Evolutionary conservation across 169 alveolate genomes (phyloP).

Genomic region (Eimeria sp.): DNA sequence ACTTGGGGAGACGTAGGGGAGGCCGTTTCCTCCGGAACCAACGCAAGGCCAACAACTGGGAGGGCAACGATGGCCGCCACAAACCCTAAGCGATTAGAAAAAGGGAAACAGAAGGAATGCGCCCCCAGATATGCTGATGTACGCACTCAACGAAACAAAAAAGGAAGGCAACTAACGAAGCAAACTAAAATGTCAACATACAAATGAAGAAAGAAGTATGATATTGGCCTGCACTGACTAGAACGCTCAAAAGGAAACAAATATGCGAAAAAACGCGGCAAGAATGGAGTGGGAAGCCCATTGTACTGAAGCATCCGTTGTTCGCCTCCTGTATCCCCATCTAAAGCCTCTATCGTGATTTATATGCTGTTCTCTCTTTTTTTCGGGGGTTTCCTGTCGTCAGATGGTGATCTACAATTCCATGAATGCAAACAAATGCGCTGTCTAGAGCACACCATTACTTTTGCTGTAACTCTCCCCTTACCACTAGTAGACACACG

Average conservation of each 20-base stretch:
- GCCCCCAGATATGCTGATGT: neutral
- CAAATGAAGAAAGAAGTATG: neutral
- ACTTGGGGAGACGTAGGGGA: slow-evolving; percentile 90
- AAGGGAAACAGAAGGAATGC: neutral
- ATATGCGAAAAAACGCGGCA: too few relatives aligned
- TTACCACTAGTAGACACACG: too few relatives aligned
- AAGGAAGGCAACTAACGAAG: neutral
- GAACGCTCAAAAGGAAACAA: neutral
- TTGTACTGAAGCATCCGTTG: neutral
- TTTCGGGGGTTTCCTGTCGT: too few relatives aligned
- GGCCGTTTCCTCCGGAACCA: slow-evolving; percentile 90
- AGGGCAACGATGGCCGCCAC: slow-evolving; percentile 91
- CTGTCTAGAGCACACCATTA: neutral
- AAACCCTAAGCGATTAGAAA: slow-evolving; percentile 87
- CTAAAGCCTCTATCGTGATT: too few relatives aligned
- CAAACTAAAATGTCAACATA: neutral
- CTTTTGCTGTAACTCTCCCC: neutral
- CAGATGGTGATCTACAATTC: too few relatives aligned
- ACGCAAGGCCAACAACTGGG: slow-evolving; percentile 90
- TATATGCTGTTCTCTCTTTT: too few relatives aligned
- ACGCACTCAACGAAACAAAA: neutral
- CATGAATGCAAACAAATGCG: neutral
- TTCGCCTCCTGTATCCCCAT: too few relatives aligned
- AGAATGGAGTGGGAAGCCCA: neutral
- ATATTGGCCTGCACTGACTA: neutral